Conservation (phyloP, 2,329 filamentous ascomycete species). For the Neonectria faginata region DNA sequence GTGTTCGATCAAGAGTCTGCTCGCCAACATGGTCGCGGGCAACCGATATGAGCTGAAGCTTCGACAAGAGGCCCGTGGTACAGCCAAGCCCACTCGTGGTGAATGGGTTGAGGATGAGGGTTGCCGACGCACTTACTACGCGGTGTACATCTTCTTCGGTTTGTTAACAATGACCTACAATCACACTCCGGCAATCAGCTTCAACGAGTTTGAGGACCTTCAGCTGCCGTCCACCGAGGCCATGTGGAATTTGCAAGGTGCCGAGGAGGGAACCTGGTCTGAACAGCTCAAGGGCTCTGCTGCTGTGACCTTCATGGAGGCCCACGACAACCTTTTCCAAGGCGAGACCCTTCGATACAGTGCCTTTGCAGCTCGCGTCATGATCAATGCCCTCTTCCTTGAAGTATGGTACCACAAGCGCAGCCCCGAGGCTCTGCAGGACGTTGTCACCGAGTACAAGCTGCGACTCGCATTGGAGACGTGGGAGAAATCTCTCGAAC, state of each 20-base stretch:
- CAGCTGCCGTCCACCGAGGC: conserved; percentile 94
- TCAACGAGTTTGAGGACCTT: conserved; percentile 96
- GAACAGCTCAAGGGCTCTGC: conserved; percentile 79
- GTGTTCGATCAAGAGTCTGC: conserved; percentile 96
- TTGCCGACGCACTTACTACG: conserved; percentile 95
- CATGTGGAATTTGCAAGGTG: conserved; percentile 87
- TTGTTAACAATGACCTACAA: conserved; percentile 96
- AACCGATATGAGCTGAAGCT: conserved; percentile 97
- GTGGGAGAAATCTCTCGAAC: conserved; percentile 96
- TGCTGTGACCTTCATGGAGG: conserved; percentile 89
- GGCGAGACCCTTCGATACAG: conserved; percentile 92
- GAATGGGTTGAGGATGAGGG: conserved; percentile 99
- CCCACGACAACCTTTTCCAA: conserved; percentile 95
- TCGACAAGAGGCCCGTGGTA: conserved; percentile 87
- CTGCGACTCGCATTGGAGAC: conserved; percentile 94
- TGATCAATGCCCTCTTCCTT: conserved; percentile 98
- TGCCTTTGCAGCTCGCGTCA: conserved; percentile 94
- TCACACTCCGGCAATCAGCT: conserved; percentile 96
- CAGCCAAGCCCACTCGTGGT: conserved; percentile 78
- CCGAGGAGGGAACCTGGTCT: conserved; percentile 85
- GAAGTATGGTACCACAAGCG: conserved; percentile 99
- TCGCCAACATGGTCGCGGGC: conserved; percentile 98
- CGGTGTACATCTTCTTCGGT: conserved; percentile 99
- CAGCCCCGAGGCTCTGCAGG: conserved; percentile 95
- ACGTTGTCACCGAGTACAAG: conserved; percentile 98